Percentiles rank a stretch among this genome's conserved stretches.
Evolutionary conservation across 78 protist genomes (phyloP).

Genomic region (Acrasis kona): DNA sequence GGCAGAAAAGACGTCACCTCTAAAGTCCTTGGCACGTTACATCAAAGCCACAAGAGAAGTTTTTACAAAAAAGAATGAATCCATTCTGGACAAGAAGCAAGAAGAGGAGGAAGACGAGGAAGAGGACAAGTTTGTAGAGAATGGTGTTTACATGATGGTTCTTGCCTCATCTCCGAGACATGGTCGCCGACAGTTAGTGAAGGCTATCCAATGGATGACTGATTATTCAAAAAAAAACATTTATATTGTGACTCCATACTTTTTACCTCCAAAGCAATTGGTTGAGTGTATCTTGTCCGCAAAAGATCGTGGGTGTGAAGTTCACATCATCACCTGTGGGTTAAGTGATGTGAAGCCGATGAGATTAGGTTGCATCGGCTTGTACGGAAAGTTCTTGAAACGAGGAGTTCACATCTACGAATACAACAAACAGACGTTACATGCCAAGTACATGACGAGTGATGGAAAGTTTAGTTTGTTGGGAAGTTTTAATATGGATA

Average conservation of each 20-base stretch:
- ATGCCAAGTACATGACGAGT: neutral
- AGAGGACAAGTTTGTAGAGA: too few species aligned
- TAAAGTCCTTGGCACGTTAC: too few species aligned
- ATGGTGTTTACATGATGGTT: too few species aligned
- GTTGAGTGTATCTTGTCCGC: neutral
- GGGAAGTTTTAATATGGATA: neutral
- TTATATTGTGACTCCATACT: neutral
- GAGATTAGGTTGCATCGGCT: neutral
- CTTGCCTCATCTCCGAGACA: too few species aligned
- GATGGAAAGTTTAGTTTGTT: neutral
- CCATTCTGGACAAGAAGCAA: too few species aligned
- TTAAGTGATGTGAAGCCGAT: neutral
- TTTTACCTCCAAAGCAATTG: neutral
- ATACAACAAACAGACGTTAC: neutral
- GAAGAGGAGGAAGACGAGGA: too few species aligned
- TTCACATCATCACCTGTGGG: neutral
- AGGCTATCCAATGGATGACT: neutral
- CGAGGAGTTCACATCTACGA: neutral
- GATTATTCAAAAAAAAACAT: neutral
- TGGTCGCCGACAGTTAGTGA: too few species aligned
- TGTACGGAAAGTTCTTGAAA: neutral
- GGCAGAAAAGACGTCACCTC: too few species aligned
- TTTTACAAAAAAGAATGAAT: too few species aligned
- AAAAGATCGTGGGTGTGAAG: neutral
- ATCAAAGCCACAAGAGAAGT: too few species aligned